Conservation (phyloP, 805 yeast genomes). For the Wickerhamiella azymoides region DNA sequence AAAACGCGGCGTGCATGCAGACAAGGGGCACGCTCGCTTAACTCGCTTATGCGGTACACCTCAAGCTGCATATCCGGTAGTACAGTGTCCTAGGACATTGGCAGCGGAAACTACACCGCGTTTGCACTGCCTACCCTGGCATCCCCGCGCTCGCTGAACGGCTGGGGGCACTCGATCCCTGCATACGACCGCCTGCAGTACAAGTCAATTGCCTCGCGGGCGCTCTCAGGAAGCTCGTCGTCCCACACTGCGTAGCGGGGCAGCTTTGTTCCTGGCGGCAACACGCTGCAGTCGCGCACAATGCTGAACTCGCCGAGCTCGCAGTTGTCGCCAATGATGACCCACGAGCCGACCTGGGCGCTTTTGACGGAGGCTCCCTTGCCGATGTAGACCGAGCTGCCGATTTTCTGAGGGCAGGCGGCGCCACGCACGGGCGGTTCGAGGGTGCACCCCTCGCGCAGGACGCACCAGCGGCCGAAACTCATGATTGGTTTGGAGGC, state of each 20-base stretch:
- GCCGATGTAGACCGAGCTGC: constrained; percentile 28
- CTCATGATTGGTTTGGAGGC: constrained; percentile 23
- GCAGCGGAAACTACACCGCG: too few relatives aligned
- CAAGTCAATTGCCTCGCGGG: constrained; percentile 21
- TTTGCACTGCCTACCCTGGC: too few relatives aligned
- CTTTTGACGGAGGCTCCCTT: constrained; percentile 22
- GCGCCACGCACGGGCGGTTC: constrained; percentile 23
- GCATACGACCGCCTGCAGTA: constrained; percentile 21
- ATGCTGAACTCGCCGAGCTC: constrained; percentile 26
- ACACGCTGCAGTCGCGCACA: constrained; percentile 27
- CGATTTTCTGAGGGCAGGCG: constrained; percentile 27
- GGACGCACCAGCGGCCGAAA: constrained; percentile 25
- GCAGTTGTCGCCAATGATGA: constrained; percentile 25
- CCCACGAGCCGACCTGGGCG: constrained; percentile 28
- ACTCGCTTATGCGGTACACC: too few relatives aligned
- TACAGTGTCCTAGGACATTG: too few relatives aligned
- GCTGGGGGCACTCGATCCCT: constrained; percentile 16
- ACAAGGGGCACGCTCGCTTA: too few relatives aligned
- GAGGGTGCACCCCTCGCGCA: constrained; percentile 19
- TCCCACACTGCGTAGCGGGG: constrained; percentile 26
- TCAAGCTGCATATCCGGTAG: too few relatives aligned
- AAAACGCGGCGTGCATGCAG: too few relatives aligned
- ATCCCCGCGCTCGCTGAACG: constrained; percentile 1
- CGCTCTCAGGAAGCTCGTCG: constrained; percentile 26
- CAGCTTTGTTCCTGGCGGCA: constrained; percentile 22